Conservation (phyloP, 73 alveolate genomes). For the Paramecium sexaurelia region DNA sequence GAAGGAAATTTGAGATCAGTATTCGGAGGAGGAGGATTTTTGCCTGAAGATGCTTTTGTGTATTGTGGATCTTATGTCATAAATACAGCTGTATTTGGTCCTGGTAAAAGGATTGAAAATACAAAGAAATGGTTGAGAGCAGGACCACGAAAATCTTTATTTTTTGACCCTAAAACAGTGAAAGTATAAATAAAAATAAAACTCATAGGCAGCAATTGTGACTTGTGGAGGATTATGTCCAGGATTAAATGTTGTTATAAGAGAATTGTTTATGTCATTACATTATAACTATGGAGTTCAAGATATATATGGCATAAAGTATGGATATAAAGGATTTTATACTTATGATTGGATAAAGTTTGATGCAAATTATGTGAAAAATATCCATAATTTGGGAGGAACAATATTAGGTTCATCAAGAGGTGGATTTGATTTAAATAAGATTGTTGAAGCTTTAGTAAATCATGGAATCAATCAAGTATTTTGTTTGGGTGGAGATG, state of each 20-base stretch:
- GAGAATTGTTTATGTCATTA: conserved; percentile 98
- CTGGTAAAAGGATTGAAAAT: conserved; percentile 52
- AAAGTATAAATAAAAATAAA: conserved; percentile 47
- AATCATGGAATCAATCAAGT: conserved; percentile 86
- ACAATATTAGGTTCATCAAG: conserved; percentile 93
- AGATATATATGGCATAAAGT: conserved; percentile 91
- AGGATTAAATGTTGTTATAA: conserved; percentile 96
- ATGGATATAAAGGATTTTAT: conserved; percentile 97
- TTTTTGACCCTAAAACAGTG: conserved; percentile 88
- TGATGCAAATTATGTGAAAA: conserved; percentile 83
- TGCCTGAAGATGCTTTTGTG: conserved; percentile 69
- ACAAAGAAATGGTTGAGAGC: conserved; percentile 83
- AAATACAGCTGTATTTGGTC: conserved; percentile 67
- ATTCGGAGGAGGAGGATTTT: conserved; percentile 83
- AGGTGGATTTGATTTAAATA: conserved; percentile 90
- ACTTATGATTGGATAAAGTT: conserved; percentile 82
- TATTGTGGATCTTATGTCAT: conserved; percentile 67
- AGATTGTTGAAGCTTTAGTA: conserved; percentile 76
- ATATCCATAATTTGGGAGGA: conserved; percentile 97
- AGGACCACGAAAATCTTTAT: conserved; percentile 94
- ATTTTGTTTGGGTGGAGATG: conserved; percentile 99
- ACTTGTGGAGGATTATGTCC: conserved; percentile 99
- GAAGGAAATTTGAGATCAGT: conserved; percentile 76
- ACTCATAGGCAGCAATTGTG: conserved; percentile 92
- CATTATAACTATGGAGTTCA: conserved; percentile 89